phyloP scores from a whole-genome alignment of 2,329 filamentous ascomycete species.

The Scortechinia acanthostroma region DNA sequence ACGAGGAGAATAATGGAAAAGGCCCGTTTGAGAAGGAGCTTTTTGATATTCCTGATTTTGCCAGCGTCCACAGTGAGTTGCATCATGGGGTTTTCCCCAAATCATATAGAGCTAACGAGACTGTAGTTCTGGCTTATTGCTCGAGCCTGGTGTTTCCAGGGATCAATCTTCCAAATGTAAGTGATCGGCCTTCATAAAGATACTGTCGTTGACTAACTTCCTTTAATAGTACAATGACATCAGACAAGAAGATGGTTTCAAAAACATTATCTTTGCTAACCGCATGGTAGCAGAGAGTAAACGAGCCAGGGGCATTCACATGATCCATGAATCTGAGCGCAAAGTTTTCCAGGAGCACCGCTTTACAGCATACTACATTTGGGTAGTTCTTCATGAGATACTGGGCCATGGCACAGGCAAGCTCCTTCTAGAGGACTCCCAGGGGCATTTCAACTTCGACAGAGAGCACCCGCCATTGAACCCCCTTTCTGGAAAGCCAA shows the following conservation, averaged over 20 bases:
- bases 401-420: constrained; percentile 60
- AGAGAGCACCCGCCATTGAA: constrained; percentile 42
- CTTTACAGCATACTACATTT: constrained; percentile 63
- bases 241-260: constrained; percentile 52
- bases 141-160: constrained; percentile 31
- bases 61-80: constrained; percentile 62
- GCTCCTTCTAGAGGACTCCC: constrained; percentile 43
- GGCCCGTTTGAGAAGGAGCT: constrained; percentile 65
- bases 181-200: constrained; percentile 10
- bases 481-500: constrained; percentile 42
- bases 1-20: constrained; percentile 21
- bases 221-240: constrained; percentile 40
- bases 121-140: constrained; percentile 30
- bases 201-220: constrained; percentile 4
- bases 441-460: constrained; percentile 55
- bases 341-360: constrained; percentile 55
- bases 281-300: constrained; percentile 36
- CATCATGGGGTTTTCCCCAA: constrained; percentile 5
- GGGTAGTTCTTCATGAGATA: constrained; percentile 65
- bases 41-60: constrained; percentile 69
- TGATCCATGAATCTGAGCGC: constrained; percentile 54
- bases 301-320: constrained; percentile 35
- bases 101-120: constrained; percentile 3
- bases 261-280: constrained; percentile 56
- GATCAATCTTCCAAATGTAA: constrained; percentile 34